These are phyloP conservation scores for Plasmodium inui DNA, from an alignment of 169 alveolate genomes.

Conservation along the genomic window DNA sequence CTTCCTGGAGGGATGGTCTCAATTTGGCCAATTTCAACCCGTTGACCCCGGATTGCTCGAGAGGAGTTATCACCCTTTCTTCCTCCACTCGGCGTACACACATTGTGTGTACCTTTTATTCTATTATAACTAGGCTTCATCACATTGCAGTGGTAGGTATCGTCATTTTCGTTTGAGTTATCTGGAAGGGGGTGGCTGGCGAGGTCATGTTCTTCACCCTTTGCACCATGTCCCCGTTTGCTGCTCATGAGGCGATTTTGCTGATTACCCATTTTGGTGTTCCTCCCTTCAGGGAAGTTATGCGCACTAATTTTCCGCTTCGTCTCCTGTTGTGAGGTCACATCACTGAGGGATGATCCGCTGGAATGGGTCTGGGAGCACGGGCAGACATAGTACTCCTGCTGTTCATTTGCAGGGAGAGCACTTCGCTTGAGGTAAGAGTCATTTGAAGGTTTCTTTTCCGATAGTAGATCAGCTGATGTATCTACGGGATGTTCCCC, in stretches of 20 bases:
- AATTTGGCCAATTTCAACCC: neutral
- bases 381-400: neutral
- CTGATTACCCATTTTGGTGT: neutral
- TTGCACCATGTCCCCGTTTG: neutral
- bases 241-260: neutral
- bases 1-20: neutral
- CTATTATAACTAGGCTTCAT: neutral
- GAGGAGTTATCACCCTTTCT: neutral
- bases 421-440: neutral
- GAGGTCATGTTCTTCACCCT: neutral
- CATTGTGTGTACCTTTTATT: conserved; percentile 9
- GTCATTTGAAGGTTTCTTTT: neutral
- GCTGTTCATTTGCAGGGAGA: neutral
- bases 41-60: neutral
- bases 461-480: neutral
- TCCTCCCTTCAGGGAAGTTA: neutral
- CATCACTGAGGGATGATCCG: neutral
- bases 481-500: neutral
- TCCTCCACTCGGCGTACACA: neutral
- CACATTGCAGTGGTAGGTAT: conserved; percentile 9
- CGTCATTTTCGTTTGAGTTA: neutral
- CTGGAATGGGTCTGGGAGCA: neutral
- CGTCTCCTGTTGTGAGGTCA: neutral
- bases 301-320: neutral
- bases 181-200: neutral